A percentile compares a stretch with the other conserved stretches of the same genome.
Conservation (phyloP, 495 filamentous ascomycete species). For the Tuber microsphaerosporum region DNA sequence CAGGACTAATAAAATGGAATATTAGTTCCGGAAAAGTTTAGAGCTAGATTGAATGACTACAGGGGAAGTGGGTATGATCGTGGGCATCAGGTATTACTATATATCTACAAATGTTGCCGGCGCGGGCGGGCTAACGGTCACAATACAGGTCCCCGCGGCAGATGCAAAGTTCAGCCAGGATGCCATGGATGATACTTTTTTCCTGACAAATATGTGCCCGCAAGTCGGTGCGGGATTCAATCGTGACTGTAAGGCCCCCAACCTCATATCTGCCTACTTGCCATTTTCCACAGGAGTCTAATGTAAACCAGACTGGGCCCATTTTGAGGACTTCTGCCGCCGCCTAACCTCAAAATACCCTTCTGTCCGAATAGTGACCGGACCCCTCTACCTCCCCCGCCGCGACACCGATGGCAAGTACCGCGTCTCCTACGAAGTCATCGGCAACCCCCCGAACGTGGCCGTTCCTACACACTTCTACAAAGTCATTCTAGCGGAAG, state of each 20-base stretch:
- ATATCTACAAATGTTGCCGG: conserved; percentile 49
- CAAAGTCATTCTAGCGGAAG: conserved; percentile 94
- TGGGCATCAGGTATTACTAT: conserved; percentile 75
- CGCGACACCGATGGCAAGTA: conserved; percentile 80
- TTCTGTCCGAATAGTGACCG: conserved; percentile 82
- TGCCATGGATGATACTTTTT: conserved; percentile 92
- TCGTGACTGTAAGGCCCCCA: conserved; percentile 51
- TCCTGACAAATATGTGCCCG: conserved; percentile 90
- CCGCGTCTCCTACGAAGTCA: conserved; percentile 93
- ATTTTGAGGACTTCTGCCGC: conserved; percentile 95
- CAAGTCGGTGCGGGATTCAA: conserved; percentile 98
- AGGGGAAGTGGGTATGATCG: conserved; percentile 92
- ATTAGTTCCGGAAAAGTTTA: conserved; percentile 73
- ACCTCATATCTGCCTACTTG: background rate
- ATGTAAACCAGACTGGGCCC: conserved; percentile 68
- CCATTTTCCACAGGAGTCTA: background rate
- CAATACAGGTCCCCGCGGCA: conserved; percentile 67
- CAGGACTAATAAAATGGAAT: conserved; percentile 6
- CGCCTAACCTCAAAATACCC: conserved; percentile 72
- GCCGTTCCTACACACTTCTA: conserved; percentile 98
- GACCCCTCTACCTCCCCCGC: conserved; percentile 81
- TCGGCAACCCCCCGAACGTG: conserved; percentile 85
- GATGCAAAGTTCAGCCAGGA: conserved; percentile 91
- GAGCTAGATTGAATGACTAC: conserved; percentile 85
- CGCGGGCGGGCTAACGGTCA: background rate